Conservation (phyloP, 192 early-diverging fungal genomes). For the Rhizoclosmatium globosum region DNA sequence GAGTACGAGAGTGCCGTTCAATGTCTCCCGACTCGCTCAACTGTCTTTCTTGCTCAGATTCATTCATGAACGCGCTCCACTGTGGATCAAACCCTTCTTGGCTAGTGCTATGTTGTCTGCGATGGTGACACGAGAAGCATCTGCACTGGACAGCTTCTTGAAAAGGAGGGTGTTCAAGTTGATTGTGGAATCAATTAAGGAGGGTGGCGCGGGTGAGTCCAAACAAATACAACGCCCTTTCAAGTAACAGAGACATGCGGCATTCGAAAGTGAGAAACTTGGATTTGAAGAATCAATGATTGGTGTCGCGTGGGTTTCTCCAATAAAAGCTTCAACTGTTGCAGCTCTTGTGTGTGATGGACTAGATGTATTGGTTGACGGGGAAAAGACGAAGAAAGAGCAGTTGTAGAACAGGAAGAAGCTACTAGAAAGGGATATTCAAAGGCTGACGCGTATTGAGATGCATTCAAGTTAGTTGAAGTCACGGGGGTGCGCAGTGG, state of each 20-base stretch:
- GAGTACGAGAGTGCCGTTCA: not conserved
- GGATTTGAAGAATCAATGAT: not conserved
- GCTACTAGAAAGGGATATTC: slow-evolving; percentile 3
- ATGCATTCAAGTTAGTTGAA: too few species aligned
- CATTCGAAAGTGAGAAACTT: slow-evolving; percentile 1
- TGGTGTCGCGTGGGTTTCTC: not conserved
- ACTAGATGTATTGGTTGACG: not conserved
- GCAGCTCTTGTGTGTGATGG: not conserved
- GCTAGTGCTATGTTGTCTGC: not conserved
- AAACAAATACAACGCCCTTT: not conserved
- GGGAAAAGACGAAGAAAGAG: not conserved
- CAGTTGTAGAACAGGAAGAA: not conserved
- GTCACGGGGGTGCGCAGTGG: too few species aligned
- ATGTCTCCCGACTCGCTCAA: too few species aligned
- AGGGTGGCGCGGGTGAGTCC: not conserved
- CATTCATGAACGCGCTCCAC: not conserved
- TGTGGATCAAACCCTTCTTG: not conserved
- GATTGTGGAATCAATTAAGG: not conserved
- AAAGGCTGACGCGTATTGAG: not conserved
- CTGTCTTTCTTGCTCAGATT: not conserved
- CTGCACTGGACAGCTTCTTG: not conserved
- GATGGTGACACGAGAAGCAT: slow-evolving; percentile 15
- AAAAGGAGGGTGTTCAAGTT: not conserved
- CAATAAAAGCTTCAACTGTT: not conserved
- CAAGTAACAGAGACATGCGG: slow-evolving; percentile 3